Conservation (phyloP, 164 flowering plant genomes). For the Umbellularia californica region DNA sequence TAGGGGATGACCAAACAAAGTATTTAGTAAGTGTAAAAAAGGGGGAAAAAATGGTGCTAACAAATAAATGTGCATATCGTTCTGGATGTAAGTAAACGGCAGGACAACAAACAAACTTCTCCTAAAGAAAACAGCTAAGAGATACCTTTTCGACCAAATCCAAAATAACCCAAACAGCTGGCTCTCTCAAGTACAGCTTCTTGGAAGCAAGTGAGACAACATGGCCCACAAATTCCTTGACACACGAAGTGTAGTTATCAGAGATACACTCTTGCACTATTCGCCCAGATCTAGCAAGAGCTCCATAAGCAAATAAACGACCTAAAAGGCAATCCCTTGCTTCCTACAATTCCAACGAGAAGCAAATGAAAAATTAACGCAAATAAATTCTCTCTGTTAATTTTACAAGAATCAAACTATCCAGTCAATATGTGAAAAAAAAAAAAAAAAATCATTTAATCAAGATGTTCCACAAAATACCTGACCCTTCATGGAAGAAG, state of each 20-base stretch:
- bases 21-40: no score
- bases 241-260: constrained; percentile 38
- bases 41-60: no score
- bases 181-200: constrained; percentile 85
- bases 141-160: constrained; percentile 77
- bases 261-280: constrained; percentile 53
- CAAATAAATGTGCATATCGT: no score
- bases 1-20: neutral
- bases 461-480: constrained; percentile 24
- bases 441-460: neutral
- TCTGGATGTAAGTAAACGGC: neutral
- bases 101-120: neutral
- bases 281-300: constrained; percentile 79
- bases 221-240: constrained; percentile 57
- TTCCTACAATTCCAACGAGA: constrained; percentile 52
- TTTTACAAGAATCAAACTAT: neutral
- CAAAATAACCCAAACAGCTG: constrained; percentile 64
- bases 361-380: constrained; percentile 5
- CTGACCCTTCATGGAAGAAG: constrained; percentile 99
- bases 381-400: neutral
- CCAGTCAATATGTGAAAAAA: neutral
- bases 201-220: constrained; percentile 65
- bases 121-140: neutral
- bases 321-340: constrained; percentile 79
- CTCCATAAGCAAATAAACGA: constrained; percentile 91